Conservation (phyloP, 2,329 filamentous ascomycete species). For the Mycogone perniciosa region DNA sequence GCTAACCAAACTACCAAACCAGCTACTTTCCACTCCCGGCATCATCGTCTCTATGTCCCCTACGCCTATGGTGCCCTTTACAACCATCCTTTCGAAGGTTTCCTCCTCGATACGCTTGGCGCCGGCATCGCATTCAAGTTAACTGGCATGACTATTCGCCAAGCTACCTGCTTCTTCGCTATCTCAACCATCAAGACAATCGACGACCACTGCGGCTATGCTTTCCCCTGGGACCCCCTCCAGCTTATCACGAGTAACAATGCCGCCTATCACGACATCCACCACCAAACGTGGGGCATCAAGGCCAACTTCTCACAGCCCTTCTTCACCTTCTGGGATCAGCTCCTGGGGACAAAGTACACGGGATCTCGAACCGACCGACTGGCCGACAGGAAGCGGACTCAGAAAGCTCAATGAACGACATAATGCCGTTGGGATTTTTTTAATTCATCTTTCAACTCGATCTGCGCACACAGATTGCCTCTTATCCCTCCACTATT, state of each 20-base stretch:
- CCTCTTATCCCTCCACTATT: not conserved
- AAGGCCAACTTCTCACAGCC: slow-evolving; percentile 91
- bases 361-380: slow-evolving; percentile 50
- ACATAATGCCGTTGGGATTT: slow-evolving; percentile 1
- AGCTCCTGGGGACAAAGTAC: slow-evolving; percentile 75
- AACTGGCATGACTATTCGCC: slow-evolving; percentile 74
- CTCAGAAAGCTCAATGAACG: slow-evolving; percentile 20
- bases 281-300: slow-evolving; percentile 98
- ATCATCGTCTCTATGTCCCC: slow-evolving; percentile 94
- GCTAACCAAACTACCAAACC: slow-evolving; percentile 31
- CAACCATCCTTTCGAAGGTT: slow-evolving; percentile 92
- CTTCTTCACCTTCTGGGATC: slow-evolving; percentile 95
- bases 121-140: slow-evolving; percentile 78
- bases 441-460: not conserved
- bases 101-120: slow-evolving; percentile 85
- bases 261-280: slow-evolving; percentile 93
- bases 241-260: slow-evolving; percentile 93
- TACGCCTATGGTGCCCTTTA: slow-evolving; percentile 97
- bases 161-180: slow-evolving; percentile 85
- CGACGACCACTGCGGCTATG: slow-evolving; percentile 94
- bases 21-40: slow-evolving; percentile 88
- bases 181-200: slow-evolving; percentile 91
- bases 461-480: not conserved
- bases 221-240: slow-evolving; percentile 90
- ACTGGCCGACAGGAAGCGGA: slow-evolving; percentile 34